Conservation (phyloP, 2,329 filamentous ascomycete genomes). For the Phialophora tarda region DNA sequence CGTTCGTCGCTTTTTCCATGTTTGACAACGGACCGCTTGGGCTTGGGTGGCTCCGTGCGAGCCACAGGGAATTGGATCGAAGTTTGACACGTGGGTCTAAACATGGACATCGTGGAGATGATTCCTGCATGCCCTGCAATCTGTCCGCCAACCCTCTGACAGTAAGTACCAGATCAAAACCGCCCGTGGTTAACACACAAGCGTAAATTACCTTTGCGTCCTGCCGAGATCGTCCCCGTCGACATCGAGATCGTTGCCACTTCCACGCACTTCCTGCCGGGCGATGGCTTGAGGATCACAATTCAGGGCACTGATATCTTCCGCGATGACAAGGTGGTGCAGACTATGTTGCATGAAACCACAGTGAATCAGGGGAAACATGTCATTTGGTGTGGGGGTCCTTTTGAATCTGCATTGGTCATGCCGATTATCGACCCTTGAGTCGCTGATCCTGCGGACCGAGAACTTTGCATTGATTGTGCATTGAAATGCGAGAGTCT, state of each 20-base stretch:
- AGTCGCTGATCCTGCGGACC: too few relatives aligned
- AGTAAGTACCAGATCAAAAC: neutral
- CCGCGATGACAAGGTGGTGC: constrained; percentile 11
- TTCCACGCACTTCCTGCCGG: constrained; percentile 10
- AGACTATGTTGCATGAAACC: constrained; percentile 13
- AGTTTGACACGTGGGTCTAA: constrained; percentile 7
- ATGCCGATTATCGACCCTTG: constrained; percentile 17
- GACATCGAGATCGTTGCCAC: constrained; percentile 22
- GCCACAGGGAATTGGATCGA: neutral
- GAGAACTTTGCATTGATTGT: too few relatives aligned
- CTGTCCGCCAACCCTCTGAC: too few relatives aligned
- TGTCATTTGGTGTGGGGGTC: constrained; percentile 6
- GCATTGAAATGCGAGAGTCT: too few relatives aligned
- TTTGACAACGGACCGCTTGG: constrained; percentile 18
- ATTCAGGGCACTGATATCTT: constrained; percentile 22
- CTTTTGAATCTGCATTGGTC: constrained; percentile 17
- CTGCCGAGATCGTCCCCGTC: constrained; percentile 14
- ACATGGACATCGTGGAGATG: neutral
- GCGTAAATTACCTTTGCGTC: constrained; percentile 10
- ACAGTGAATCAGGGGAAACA: constrained; percentile 20
- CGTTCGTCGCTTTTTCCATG: constrained; percentile 16
- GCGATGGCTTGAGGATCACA: constrained; percentile 11
- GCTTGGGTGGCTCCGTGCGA: constrained; percentile 17
- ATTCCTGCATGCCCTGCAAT: too few relatives aligned
- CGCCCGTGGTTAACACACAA: constrained; percentile 17